Percentiles rank a stretch among this genome's conserved stretches.
These are phyloP conservation scores for Incumbomyces lentus DNA, from an alignment of 2,329 filamentous ascomycete species.

Conservation along the genomic window DNA sequence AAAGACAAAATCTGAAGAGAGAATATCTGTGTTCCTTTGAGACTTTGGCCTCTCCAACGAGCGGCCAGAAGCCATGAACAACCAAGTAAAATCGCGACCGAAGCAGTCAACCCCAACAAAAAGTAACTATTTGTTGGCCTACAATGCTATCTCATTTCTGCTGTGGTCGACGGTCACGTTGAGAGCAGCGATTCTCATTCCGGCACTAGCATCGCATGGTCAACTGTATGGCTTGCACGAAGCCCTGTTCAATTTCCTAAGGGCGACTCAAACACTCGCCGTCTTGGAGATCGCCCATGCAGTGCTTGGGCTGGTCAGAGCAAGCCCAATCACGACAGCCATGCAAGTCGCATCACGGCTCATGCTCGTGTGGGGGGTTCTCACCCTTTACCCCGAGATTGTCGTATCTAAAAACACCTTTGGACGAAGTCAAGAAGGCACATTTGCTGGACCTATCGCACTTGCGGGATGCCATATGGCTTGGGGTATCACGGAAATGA, in stretches of 20 bases:
- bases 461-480: slow-evolving; percentile 54
- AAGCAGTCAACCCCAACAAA: slow-evolving; percentile 37
- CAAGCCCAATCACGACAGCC: slow-evolving; percentile 70
- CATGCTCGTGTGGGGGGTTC: slow-evolving; percentile 79
- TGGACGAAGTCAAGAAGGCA: slow-evolving; percentile 12
- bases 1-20: no score
- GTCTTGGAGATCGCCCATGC: slow-evolving; percentile 76
- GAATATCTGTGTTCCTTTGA: no score
- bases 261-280: slow-evolving; percentile 71
- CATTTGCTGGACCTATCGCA: slow-evolving; percentile 20
- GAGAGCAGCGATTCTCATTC: slow-evolving; percentile 50
- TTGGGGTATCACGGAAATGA: slow-evolving; percentile 84
- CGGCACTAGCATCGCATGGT: slow-evolving; percentile 41
- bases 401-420: slow-evolving; percentile 47
- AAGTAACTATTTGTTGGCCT: slow-evolving; percentile 65
- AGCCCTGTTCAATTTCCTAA: slow-evolving; percentile 34
- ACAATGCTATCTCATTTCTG: slow-evolving; percentile 68
- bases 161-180: slow-evolving; percentile 71
- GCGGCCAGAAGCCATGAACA: slow-evolving; percentile 22
- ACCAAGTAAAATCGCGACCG: slow-evolving; percentile 13
- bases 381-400: slow-evolving; percentile 60
- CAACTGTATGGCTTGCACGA: slow-evolving; percentile 33
- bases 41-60: neutral
- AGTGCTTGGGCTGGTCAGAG: slow-evolving; percentile 67
- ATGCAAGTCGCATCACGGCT: slow-evolving; percentile 86